Evolutionary conservation across 1,139 yeast species (phyloP).

Genomic region (Debaryomycetaceae sp.): DNA sequence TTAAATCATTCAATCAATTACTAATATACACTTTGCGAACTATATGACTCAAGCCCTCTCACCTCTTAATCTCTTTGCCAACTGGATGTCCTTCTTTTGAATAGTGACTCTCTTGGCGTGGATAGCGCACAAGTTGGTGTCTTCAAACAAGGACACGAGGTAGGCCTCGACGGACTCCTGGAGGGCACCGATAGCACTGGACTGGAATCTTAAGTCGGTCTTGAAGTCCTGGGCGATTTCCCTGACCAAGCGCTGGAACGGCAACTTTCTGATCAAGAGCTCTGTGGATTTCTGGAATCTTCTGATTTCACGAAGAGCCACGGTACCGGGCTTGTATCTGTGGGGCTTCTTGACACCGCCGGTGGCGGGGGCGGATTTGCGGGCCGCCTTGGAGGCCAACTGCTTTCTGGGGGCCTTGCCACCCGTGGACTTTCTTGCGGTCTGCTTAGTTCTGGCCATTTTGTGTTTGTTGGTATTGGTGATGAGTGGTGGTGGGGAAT

Average conservation of each 20-base stretch:
- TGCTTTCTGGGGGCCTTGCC: slow-evolving; percentile 99
- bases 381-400: slow-evolving; percentile 97
- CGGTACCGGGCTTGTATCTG: slow-evolving; percentile 99
- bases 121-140: slow-evolving; percentile 96
- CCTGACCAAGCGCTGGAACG: slow-evolving; percentile 97
- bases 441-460: slow-evolving; percentile 99
- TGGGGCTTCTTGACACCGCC: slow-evolving; percentile 99
- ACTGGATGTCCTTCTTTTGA: slow-evolving; percentile 98
- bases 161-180: slow-evolving; percentile 99
- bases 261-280: slow-evolving; percentile 92
- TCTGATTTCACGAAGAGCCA: slow-evolving; percentile 98
- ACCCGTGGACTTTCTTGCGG: slow-evolving; percentile 98
- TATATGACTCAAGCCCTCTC: slow-evolving; percentile 43
- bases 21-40: slow-evolving; percentile 7
- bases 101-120: slow-evolving; percentile 99
- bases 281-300: slow-evolving; percentile 98
- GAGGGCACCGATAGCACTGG: slow-evolving; percentile 97
- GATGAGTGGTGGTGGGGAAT: neutral
- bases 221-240: slow-evolving; percentile 98
- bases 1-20: slow-evolving; percentile 27
- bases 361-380: slow-evolving; percentile 95
- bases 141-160: slow-evolving; percentile 82
- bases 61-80: slow-evolving; percentile 99
- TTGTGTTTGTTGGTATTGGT: slow-evolving; percentile 9
- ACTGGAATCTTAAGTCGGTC: slow-evolving; percentile 96